Evolutionary conservation across 495 filamentous ascomycete genomes (phyloP).

Genomic region (Physcia stellaris): DNA sequence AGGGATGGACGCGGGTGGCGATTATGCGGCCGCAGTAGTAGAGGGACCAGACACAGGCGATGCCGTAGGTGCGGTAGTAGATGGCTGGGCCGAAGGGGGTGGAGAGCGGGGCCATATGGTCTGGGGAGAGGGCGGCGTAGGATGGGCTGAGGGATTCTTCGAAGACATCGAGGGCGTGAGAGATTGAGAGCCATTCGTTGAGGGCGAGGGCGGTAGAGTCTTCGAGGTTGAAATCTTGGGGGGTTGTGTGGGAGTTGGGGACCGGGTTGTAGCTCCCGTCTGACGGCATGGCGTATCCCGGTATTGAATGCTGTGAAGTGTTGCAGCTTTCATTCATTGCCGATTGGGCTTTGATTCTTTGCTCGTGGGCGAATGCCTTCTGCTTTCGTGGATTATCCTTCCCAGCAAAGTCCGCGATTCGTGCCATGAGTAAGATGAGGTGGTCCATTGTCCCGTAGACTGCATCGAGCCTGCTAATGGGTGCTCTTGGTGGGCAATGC

Average conservation of each 20-base stretch:
- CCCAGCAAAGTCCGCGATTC: conserved; percentile 68
- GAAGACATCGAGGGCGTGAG: conserved; percentile 53
- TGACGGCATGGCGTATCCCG: conserved; percentile 43
- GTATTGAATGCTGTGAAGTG: conserved; percentile 11
- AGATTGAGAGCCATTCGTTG: conserved; percentile 67
- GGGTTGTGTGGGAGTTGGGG: conserved; percentile 27
- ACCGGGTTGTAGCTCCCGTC: conserved; percentile 24
- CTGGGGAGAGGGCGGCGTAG: conserved; percentile 65
- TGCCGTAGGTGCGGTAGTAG: conserved; percentile 72
- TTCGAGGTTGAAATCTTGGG: conserved; percentile 38
- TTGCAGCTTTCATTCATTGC: neutral
- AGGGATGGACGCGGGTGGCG: conserved; percentile 63
- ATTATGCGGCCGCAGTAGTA: conserved; percentile 74
- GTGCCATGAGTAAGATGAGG: conserved; percentile 65
- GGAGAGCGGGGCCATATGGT: conserved; percentile 44
- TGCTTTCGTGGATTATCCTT: conserved; percentile 70
- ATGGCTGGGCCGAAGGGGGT: conserved; percentile 76
- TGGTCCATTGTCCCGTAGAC: conserved; percentile 82
- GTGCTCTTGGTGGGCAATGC: conserved; percentile 72
- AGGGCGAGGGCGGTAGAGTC: conserved; percentile 54
- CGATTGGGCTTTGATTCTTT: conserved; percentile 20
- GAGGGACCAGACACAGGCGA: conserved; percentile 72
- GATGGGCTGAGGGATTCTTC: conserved; percentile 52
- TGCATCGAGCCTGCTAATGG: conserved; percentile 62
- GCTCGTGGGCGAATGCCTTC: conserved; percentile 27